Percentiles rank a stretch among this genome's conserved stretches.
Evolutionary conservation across 1,284 basidiomycete species (phyloP).

Genomic region (Papiliotrema laurentii): DNA sequence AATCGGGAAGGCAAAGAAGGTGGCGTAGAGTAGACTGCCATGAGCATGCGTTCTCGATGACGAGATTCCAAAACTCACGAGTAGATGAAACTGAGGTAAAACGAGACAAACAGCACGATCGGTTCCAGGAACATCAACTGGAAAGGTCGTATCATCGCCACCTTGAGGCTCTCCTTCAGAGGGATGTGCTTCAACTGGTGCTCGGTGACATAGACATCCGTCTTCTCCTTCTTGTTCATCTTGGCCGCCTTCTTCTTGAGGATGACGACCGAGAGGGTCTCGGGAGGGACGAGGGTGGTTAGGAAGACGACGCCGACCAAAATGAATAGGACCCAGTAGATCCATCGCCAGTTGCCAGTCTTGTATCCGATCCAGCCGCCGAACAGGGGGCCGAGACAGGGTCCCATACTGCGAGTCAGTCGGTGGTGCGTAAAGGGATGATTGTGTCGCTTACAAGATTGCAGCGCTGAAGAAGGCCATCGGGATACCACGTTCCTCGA

Average conservation of each 20-base stretch:
- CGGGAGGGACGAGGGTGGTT: conserved; percentile 41
- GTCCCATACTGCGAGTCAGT: conserved; percentile 35
- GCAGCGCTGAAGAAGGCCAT: conserved; percentile 48
- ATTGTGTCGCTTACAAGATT: conserved; percentile 21
- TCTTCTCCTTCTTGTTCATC: conserved; percentile 45
- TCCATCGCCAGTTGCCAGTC: conserved; percentile 47
- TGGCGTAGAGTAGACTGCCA: conserved; percentile 40
- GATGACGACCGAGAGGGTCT: conserved; percentile 47
- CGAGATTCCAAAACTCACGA: conserved; percentile 28
- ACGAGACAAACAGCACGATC: conserved; percentile 61
- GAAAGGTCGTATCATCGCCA: conserved; percentile 58
- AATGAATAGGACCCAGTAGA: conserved; percentile 50
- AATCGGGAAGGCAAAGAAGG: conserved; percentile 52
- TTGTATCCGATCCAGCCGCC: conserved; percentile 44
- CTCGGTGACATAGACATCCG: conserved; percentile 39
- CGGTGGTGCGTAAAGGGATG: conserved; percentile 8
- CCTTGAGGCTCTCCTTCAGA: conserved; percentile 32
- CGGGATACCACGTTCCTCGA: conserved; percentile 47
- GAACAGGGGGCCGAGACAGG: conserved; percentile 47
- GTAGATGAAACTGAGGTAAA: conserved; percentile 58
- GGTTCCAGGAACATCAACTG: conserved; percentile 62
- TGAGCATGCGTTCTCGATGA: conserved; percentile 47
- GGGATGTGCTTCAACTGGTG: conserved; percentile 37
- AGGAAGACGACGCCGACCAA: conserved; percentile 37
- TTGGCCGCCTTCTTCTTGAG: conserved; percentile 40